Evolutionary conservation across 2,329 filamentous ascomycete species (phyloP), one percentile per base, ranked within the genome.

Genomic region (Aspergillus fructus): DNA sequence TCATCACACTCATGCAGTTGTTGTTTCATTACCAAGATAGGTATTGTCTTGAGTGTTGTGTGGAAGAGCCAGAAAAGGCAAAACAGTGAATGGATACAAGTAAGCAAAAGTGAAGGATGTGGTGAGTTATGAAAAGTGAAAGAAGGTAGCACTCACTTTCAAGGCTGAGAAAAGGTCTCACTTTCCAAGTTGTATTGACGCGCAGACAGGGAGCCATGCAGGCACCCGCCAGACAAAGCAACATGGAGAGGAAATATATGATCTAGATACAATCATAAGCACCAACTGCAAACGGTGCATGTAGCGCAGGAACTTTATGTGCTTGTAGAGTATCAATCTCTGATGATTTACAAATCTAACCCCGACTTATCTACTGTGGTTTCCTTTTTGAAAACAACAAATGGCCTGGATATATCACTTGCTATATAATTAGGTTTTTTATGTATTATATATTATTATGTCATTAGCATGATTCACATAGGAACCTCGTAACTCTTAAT

Each of bases 171-270:
- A 30, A 42, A 5, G 4, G 2, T 33, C 37, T 50, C 48, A 27
- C 13, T 42, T 51, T 34, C 13, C 27, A 27, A 41, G 34, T 50
- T 51, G n/a, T 3, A 8, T 41, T 39, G 15, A 40, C 24, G 30
- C 41, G 2, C 9, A 30, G 8, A 30, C 27, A 30, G 50, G 43
- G 40, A 48, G 5, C 24, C 47, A 40, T 56, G 53, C 47, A 56
- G 47, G 37, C 27, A 50, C 53, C 53, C 47, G 48, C 7, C 43
- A 27, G 39, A 46, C 47, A 59, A 59, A 50, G 27, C n/a, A 45
- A 41, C 43, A 57, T 17, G 24, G 23, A 41, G 7, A 41, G 48
- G 21, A 40, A 4, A 49, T 5, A 4, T 11, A 11, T 8, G 27
- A 30, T 12, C 17, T 42, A 9, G 40, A 37, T 37, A 37, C 34